phyloP scores from a whole-genome alignment of 2,329 filamentous ascomycete genomes.

The Curvularia lunata region DNA sequence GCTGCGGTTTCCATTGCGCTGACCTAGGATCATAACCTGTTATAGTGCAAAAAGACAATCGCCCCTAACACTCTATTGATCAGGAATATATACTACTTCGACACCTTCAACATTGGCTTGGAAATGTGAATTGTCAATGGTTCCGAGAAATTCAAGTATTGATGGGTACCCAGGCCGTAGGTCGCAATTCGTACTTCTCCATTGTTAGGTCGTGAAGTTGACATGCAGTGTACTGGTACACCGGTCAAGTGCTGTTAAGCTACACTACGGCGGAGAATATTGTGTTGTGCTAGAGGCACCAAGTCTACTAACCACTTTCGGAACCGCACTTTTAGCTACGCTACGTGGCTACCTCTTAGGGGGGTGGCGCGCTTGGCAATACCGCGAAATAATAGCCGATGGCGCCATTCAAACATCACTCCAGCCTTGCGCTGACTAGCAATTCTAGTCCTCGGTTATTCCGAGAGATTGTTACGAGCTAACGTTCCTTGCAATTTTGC shows the following conservation, averaged over 20 bases:
- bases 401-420: background rate
- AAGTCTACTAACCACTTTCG: background rate
- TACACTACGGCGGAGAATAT: background rate
- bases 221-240: conserved; percentile 2
- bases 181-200: background rate
- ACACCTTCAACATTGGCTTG: background rate
- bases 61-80: background rate
- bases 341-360: background rate
- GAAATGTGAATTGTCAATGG: background rate
- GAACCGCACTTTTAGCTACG: background rate
- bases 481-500: conserved; percentile 2
- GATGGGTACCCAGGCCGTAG: background rate
- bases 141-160: background rate
- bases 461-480: background rate
- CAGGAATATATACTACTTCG: background rate
- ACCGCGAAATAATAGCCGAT: background rate
- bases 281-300: background rate
- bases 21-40: background rate
- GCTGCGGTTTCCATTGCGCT: background rate
- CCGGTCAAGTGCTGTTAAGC: background rate
- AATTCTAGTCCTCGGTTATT: background rate
- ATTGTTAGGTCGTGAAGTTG: background rate
- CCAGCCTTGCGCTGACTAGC: background rate
- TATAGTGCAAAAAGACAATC: background rate
- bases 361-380: conserved; percentile 1